Evolutionary conservation across 78 protist genomes (phyloP).

Genomic region (Cavenderia fasciculata): DNA sequence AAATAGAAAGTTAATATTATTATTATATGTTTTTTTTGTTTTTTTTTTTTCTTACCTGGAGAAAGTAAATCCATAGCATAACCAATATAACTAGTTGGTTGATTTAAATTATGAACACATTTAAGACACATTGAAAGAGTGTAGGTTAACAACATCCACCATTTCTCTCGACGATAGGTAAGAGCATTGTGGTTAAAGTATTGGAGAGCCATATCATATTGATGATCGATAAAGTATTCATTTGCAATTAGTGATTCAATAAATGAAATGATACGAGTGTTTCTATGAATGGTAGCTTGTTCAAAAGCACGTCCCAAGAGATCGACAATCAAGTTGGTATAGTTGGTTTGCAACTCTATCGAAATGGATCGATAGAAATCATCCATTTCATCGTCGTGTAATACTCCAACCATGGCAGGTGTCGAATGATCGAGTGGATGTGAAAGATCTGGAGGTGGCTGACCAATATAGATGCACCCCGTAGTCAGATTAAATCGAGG

Average conservation of each 20-base stretch:
- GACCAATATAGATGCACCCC: slow-evolving; percentile 55
- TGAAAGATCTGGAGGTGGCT: slow-evolving; percentile 59
- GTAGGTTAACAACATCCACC: slow-evolving; percentile 65
- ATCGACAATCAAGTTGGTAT: slow-evolving; percentile 11
- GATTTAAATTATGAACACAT: slow-evolving; percentile 33
- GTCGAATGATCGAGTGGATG: slow-evolving; percentile 42
- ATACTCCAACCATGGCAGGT: not conserved
- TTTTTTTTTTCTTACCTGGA: no score
- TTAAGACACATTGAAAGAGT: slow-evolving; percentile 42
- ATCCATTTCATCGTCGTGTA: slow-evolving; percentile 36
- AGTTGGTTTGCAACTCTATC: slow-evolving; percentile 22
- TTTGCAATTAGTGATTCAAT: slow-evolving; percentile 65
- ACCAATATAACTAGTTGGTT: slow-evolving; percentile 51
- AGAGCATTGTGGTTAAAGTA: slow-evolving; percentile 60
- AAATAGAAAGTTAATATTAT: no score
- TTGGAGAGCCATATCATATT: slow-evolving; percentile 36
- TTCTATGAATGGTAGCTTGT: slow-evolving; percentile 2
- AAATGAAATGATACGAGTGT: slow-evolving; percentile 35
- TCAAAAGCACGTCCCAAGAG: slow-evolving; percentile 3
- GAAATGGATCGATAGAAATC: slow-evolving; percentile 36
- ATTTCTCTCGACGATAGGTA: slow-evolving; percentile 68
- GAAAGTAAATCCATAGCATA: slow-evolving; percentile 67
- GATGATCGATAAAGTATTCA: slow-evolving; percentile 47
- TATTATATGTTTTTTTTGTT: no score
- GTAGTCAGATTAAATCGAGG: slow-evolving; percentile 26